phyloP scores from a whole-genome alignment of 2,329 filamentous ascomycete genomes.

The Trichoderma citrinoviride region DNA sequence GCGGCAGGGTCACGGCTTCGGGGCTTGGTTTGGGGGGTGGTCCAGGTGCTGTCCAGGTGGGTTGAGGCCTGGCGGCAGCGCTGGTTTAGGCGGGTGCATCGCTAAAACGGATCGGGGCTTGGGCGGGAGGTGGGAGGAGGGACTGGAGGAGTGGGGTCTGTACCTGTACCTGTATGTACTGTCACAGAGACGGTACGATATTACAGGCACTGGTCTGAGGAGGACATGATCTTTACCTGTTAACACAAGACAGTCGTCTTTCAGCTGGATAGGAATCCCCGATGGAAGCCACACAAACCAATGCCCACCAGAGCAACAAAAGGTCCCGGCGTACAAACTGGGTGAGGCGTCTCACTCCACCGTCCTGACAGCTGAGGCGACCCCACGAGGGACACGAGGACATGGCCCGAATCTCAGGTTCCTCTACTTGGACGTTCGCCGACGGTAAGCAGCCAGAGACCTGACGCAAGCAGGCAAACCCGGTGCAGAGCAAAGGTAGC shows the following conservation, averaged over 20 bases:
- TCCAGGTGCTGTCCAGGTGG: neutral
- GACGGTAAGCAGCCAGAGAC: neutral
- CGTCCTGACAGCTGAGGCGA: neutral
- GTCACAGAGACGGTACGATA: too few species aligned
- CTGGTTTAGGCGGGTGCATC: neutral
- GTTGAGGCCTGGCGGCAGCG: neutral
- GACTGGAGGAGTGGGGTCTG: too few species aligned
- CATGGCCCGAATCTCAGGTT: neutral
- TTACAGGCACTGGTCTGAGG: too few species aligned
- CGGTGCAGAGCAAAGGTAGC: neutral
- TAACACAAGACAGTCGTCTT: too few species aligned
- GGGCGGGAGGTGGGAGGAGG: too few species aligned
- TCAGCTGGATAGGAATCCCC: neutral
- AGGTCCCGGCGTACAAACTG: neutral
- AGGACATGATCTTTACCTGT: too few species aligned
- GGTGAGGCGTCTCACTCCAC: slow-evolving; percentile 13
- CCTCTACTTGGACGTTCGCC: neutral
- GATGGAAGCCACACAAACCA: neutral
- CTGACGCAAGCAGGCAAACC: neutral
- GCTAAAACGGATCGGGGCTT: slow-evolving; percentile 6
- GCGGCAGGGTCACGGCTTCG: slow-evolving; percentile 18
- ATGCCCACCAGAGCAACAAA: neutral
- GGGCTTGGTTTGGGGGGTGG: neutral
- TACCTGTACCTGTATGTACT: too few species aligned
- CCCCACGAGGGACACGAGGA: slow-evolving; percentile 12